These are phyloP conservation scores for Corylus heterophylla DNA, from an alignment of 306 rosid species.

Conservation along the genomic window DNA sequence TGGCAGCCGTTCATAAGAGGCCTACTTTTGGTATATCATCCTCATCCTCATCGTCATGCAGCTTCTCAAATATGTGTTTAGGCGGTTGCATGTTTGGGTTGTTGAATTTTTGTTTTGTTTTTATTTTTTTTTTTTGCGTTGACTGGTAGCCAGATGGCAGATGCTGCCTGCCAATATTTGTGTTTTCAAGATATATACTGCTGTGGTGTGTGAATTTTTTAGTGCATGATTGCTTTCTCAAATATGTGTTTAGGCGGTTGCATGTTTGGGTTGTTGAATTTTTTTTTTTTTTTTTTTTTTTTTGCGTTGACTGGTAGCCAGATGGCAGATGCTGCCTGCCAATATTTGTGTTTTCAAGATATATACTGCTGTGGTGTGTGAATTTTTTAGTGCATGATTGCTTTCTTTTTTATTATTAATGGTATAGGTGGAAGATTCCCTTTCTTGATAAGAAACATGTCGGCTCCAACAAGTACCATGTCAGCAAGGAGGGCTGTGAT, in stretches of 20 bases:
- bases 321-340: too few species aligned
- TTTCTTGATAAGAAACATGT: constrained; percentile 25
- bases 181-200: constrained; percentile 18
- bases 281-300: too few species aligned
- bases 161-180: neutral
- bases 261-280: too few species aligned
- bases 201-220: neutral
- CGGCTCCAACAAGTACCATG: constrained; percentile 27
- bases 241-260: too few species aligned
- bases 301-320: too few species aligned
- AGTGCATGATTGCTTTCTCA: neutral
- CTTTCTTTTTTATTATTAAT: constrained; percentile 4
- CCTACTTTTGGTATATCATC: constrained; percentile 7
- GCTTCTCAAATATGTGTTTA: too few species aligned
- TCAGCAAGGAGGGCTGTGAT: constrained; percentile 25
- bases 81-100: too few species aligned
- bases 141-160: too few species aligned
- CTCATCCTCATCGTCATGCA: neutral
- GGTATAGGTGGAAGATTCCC: constrained; percentile 17
- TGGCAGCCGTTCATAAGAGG: constrained; percentile 5
- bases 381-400: neutral
- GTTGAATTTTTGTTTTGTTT: too few species aligned
- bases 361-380: neutral
- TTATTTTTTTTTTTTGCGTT: too few species aligned
- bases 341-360: constrained; percentile 27